Base-by-base conservation (phyloP, 2,329 filamentous ascomycete species). In the Exophiala mesophila region DNA sequence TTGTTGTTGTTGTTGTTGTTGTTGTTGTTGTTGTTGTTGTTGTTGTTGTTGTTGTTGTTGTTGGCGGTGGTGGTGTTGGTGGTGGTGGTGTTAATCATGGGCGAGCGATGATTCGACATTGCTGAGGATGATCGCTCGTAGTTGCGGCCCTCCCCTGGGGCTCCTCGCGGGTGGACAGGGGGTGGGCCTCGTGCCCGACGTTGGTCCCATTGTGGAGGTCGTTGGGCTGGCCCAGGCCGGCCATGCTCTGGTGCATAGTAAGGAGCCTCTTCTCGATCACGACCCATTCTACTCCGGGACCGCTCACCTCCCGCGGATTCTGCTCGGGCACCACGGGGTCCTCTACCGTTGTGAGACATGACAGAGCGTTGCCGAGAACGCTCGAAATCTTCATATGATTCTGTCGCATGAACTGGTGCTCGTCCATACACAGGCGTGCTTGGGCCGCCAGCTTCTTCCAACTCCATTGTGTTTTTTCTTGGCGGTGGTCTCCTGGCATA, bases 281-380 rank as follows among this genome's bases (percentile, higher is more conserved):
- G 63, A 18, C 69, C 63, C 31, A 65, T 63, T 30, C 72, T 71
- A 55, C 76, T 79, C 49, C 71, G 71, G 5, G 76, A 78, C 19
- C 76, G 70, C 19, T 68, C 69, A 38, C 69, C 71, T 3, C 70
- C 64, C 40, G 72, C 70, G 5, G 77, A 80, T 49, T 68, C 72
- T 4, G 77, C 77, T 36, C 77, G 71, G 47, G 75, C 71, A 37
- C 76, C 65, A 19, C 59, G 35, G 12, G 36, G 34, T 20, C 19
- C 28, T 36, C 44, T 35, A 15, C 38, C 41, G n/a, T 41, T 41
- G 33, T 26, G 47, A 2, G 51, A 47, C 38, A 63, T 59, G 15
- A 71, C 50, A 20, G 47, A 49, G 5, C 45, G 50, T 28, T 49
- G 50, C 10, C 46, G 40, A 4, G 38, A 29, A 12, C 45, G 45